Evolutionary conservation across 2,329 filamentous ascomycete species (phyloP).

Genomic region (Chaetomiaceae sp.): DNA sequence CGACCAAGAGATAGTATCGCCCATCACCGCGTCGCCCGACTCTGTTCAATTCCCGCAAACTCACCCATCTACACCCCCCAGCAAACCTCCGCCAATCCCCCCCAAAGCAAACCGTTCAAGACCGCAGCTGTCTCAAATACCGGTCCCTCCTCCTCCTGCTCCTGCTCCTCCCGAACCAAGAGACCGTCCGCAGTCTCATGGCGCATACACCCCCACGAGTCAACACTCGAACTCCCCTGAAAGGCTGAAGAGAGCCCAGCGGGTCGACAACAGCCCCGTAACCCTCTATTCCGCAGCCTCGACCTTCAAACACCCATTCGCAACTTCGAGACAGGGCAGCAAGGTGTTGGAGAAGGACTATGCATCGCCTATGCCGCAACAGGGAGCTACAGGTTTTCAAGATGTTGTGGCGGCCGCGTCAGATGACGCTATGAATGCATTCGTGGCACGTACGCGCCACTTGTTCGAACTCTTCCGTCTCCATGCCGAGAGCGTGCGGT

Average conservation of each 20-base stretch:
- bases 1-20: constrained; percentile 16
- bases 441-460: constrained; percentile 65
- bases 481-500: constrained; percentile 68
- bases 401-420: constrained; percentile 43
- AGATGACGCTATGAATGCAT: constrained; percentile 64
- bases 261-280: constrained; percentile 40
- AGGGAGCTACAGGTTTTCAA: constrained; percentile 36
- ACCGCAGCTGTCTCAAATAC: constrained; percentile 12
- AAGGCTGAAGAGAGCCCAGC: constrained; percentile 16
- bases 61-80: constrained; percentile 3
- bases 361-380: constrained; percentile 19
- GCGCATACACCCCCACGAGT: constrained; percentile 10
- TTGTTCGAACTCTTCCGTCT: constrained; percentile 71
- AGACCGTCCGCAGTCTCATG: constrained; percentile 14
- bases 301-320: constrained; percentile 26
- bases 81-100: constrained; percentile 9
- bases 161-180: constrained; percentile 13
- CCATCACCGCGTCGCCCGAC: constrained; percentile 25
- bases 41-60: constrained; percentile 13
- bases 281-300: constrained; percentile 27
- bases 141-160: constrained; percentile 5
- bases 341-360: constrained; percentile 25
- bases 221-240: constrained; percentile 22
- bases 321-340: constrained; percentile 24
- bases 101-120: constrained; percentile 6